Evolutionary conservation across 495 filamentous ascomycete genomes (phyloP), one percentile per base, ranked within the genome.

Genomic region (Xylona heveae): DNA sequence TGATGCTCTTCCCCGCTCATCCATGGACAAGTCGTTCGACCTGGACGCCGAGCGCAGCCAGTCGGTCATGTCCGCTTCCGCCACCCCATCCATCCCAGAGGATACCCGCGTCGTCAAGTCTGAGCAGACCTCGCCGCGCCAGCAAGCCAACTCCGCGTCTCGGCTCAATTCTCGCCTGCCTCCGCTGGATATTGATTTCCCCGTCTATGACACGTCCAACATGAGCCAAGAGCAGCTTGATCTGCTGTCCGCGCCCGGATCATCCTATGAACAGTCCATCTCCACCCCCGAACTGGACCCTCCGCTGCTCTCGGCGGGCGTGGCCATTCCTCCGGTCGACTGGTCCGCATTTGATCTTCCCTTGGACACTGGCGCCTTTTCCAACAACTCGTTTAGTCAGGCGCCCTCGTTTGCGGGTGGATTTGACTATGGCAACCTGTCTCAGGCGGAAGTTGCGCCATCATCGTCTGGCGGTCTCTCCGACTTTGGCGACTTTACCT

Each of bases 121-220:
- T 22, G 77, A 76, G 44, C 65, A 79, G 31, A 62, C 71, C 16
- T 83, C 78, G 15, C 78, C 78, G 18, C 51, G 72, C 35, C 61
- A 72, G 42, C 60, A 52, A 13, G 50, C 64, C 21, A 42, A 42
- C 20, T 57, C 67, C 5, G 55, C 62, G 29, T 59, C 68, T 22
- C 57, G 65, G n/a, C 68, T 71, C 36, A 66, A 68, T 38, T 57
- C 60, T n/a, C 54, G 63, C 28, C 49, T 76, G n/a, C 68, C 70
- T 19, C 67, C 73, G 19, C 58, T 79, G 28, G 73, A 79, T 38
- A 58, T 77, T 4, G 63, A 62, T 7, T 55, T 68, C 41, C 54
- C 35, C 10, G 30, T 26, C 14, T 22, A 52, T 28, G 61, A 65
- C 35, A 53, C 59, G 19, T 70, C 71, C 40, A n/a, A n/a, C n/a